A percentile compares a stretch with the other conserved stretches of the same genome.
Conservation (phyloP, 1,284 basidiomycete genomes). For the Ustilago shanxiensis region DNA sequence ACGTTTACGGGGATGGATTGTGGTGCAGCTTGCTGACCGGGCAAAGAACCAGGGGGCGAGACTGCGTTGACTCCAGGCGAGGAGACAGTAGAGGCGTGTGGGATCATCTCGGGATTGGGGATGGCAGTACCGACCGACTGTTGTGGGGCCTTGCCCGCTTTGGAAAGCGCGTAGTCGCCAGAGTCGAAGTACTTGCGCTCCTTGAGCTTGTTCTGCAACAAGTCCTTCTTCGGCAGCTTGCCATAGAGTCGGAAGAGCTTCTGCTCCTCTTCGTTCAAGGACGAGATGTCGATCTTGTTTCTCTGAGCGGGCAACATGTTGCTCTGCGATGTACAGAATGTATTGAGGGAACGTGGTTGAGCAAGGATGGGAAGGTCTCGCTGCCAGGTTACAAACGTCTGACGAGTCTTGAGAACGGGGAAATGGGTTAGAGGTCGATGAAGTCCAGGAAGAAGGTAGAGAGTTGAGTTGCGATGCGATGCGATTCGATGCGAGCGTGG, state of each 20-base stretch:
- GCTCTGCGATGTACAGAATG: not conserved
- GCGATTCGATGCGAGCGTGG: too few relatives aligned
- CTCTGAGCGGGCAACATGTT: slow-evolving; percentile 84
- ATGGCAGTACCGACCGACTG: slow-evolving; percentile 91
- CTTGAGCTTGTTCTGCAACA: slow-evolving; percentile 94
- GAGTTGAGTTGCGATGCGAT: not conserved
- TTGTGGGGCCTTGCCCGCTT: slow-evolving; percentile 89
- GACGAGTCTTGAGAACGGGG: not conserved
- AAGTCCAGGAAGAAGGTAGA: not conserved
- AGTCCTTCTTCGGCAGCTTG: slow-evolving; percentile 93
- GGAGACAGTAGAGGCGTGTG: slow-evolving; percentile 68
- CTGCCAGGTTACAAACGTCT: too few relatives aligned
- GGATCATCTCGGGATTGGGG: slow-evolving; percentile 82
- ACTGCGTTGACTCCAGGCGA: slow-evolving; percentile 76
- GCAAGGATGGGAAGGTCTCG: not conserved
- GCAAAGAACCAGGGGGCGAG: slow-evolving; percentile 79
- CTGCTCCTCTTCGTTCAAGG: slow-evolving; percentile 89
- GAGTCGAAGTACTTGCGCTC: slow-evolving; percentile 99
- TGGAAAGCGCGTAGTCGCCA: slow-evolving; percentile 94
- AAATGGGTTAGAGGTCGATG: too few relatives aligned
- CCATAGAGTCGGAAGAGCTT: slow-evolving; percentile 95
- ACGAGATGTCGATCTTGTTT: slow-evolving; percentile 92
- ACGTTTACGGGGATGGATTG: slow-evolving; percentile 80
- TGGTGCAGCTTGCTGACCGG: slow-evolving; percentile 74
- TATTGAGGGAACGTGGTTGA: not conserved